Evolutionary conservation across 768 basidiomycete genomes (phyloP), one percentile per base, ranked within the genome.

Genomic region (Xanthoconium purpureum): DNA sequence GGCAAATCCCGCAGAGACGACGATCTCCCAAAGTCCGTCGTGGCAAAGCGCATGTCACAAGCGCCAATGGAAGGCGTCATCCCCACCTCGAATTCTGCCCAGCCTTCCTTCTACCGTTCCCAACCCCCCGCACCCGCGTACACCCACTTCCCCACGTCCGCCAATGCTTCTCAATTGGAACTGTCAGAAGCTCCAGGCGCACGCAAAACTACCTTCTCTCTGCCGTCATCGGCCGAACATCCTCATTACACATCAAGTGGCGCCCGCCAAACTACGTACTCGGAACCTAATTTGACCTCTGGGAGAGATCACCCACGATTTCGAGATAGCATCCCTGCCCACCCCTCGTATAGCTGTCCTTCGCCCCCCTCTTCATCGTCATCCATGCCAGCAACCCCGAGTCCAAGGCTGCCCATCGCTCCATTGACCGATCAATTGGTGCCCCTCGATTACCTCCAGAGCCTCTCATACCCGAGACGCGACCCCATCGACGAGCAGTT

Each of bases 401-500:
- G 68, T 58, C 68, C 70, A 13, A 63, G 67, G 38, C 58, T 72
- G 15, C 43, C 36, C 13, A 20, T 56, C 6, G 11, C 53, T 18
- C 64, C 63, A 47, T n/a, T 73, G 40, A 60, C 70, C 0, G 71
- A 71, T 40, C 66, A 71, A 56, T 76, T 88, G 0, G 86, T 88
- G 12, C 87, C 87, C 45, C 78, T 88, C 32, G 80, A 84, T 61
- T 80, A 83, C 47, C 80, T 88, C 14, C 80, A 84, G 66, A 78
- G 71, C 51, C 73, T 80, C 18, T 70, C 80, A n/a, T 79, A 75
- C 32, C 79, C 81, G 17, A 73, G 78, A 65, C 80, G 87, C 12
- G 80, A 88, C 62, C 84, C 85, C 48, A 75, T 77, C 24, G 87
- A 88, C 63, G 85, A 87, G 61, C 82, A 83, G 55, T 73, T 84